phyloP scores from a whole-genome alignment of 192 early-diverging fungal genomes.

The Coemansia sp. region DNA sequence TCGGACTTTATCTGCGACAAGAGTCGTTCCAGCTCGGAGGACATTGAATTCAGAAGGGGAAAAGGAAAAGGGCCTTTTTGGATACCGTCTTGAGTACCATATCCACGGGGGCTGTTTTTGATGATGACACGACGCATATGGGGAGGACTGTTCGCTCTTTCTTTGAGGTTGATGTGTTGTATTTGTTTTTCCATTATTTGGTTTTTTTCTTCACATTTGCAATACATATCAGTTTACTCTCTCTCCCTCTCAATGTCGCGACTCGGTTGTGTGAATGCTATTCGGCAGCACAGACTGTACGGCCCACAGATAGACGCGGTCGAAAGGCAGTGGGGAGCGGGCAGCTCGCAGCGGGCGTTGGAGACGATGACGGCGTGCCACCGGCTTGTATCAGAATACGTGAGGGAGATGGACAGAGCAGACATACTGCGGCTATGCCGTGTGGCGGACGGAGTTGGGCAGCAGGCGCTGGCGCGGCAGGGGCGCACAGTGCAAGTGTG shows the following conservation, averaged over 20 bases:
- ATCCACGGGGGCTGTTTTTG: no score
- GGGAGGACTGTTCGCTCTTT: no score
- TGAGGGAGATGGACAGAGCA: background rate
- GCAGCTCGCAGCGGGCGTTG: background rate
- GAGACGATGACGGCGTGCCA: background rate
- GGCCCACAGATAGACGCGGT: no score
- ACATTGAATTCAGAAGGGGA: conserved; percentile 9
- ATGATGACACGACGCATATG: no score
- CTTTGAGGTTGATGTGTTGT: no score
- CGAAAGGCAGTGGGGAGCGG: no score
- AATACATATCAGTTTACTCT: no score
- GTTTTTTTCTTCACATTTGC: no score
- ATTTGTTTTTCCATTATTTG: no score
- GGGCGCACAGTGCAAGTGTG: background rate
- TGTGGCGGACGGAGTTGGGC: conserved; percentile 24
- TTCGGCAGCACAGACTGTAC: background rate
- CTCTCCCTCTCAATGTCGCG: no score
- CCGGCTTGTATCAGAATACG: background rate
- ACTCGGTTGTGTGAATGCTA: background rate
- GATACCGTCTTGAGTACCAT: background rate
- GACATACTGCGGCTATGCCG: conserved; percentile 9
- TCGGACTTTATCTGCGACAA: conserved; percentile 27
- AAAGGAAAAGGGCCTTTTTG: background rate
- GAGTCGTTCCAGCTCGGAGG: conserved; percentile 21
- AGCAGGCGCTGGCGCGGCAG: background rate